Conservation (phyloP, 441 rosid species). For the Adansonia gregorii region DNA sequence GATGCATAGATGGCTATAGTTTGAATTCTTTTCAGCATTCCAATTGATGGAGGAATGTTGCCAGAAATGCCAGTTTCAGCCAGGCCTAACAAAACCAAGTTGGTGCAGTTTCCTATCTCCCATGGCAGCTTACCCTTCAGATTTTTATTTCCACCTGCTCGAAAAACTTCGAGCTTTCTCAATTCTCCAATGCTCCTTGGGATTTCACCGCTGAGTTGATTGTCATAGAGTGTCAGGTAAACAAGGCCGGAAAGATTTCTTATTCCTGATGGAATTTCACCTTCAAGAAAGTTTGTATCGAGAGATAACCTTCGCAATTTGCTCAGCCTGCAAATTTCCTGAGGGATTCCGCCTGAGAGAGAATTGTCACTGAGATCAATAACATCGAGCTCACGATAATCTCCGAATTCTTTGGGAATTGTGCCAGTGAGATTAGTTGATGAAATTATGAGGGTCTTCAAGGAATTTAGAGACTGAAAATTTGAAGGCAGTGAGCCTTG, state of each 20-base stretch:
- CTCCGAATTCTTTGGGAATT: slow-evolving; percentile 72
- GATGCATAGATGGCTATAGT: slow-evolving; percentile 80
- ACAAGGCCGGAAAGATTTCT: slow-evolving; percentile 68
- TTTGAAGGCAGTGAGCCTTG: slow-evolving; percentile 67
- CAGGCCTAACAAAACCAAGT: slow-evolving; percentile 75
- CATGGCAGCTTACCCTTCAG: slow-evolving; percentile 78
- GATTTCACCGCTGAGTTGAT: slow-evolving; percentile 70
- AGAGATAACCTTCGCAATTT: slow-evolving; percentile 61
- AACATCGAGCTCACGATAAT: slow-evolving; percentile 49
- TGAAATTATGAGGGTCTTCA: slow-evolving; percentile 63
- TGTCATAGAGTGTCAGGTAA: slow-evolving; percentile 71
- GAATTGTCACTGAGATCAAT: slow-evolving; percentile 77
- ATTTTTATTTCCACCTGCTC: slow-evolving; percentile 89
- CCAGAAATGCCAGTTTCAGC: slow-evolving; percentile 93
- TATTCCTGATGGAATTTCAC: slow-evolving; percentile 63
- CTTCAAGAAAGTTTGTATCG: slow-evolving; percentile 74
- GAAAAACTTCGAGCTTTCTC: slow-evolving; percentile 54
- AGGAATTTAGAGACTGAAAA: slow-evolving; percentile 58
- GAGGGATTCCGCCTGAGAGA: slow-evolving; percentile 72
- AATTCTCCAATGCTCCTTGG: slow-evolving; percentile 71
- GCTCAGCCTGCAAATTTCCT: slow-evolving; percentile 59
- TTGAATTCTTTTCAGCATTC: slow-evolving; percentile 67
- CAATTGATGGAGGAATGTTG: slow-evolving; percentile 69
- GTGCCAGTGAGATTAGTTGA: slow-evolving; percentile 69
- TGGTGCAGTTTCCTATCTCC: slow-evolving; percentile 88